Conservation (phyloP, 441 rosid genomes). For the Pelargonium myrrhifolium region DNA sequence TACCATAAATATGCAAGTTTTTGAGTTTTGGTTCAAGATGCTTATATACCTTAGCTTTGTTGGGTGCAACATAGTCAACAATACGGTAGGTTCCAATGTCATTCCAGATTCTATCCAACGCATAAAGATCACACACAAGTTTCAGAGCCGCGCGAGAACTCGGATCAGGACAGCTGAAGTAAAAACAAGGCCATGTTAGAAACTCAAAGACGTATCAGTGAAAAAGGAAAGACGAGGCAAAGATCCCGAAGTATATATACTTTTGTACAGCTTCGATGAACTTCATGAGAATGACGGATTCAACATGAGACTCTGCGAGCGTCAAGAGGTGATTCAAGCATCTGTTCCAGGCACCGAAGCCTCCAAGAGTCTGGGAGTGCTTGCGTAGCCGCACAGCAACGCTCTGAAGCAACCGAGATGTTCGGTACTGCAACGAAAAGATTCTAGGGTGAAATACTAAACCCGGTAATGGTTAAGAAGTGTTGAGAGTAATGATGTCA, state of each 20-base stretch:
- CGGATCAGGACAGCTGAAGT: constrained; percentile 66
- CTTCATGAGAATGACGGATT: constrained; percentile 83
- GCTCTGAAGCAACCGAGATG: constrained; percentile 86
- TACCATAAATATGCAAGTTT: background rate
- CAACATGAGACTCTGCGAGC: constrained; percentile 94
- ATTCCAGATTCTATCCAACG: constrained; percentile 70
- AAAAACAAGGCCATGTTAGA: constrained; percentile 18
- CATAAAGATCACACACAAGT: constrained; percentile 90
- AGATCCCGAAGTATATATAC: constrained; percentile 29
- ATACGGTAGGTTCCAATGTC: constrained; percentile 11
- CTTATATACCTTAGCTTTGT: constrained; percentile 86
- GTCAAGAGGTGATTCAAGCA: constrained; percentile 97
- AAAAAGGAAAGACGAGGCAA: background rate
- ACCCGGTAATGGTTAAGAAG: background rate
- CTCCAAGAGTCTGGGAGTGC: constrained; percentile 71
- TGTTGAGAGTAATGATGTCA: constrained; percentile 10
- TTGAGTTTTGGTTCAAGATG: background rate
- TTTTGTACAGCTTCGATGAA: constrained; percentile 82
- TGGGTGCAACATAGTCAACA: constrained; percentile 24
- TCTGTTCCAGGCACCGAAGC: constrained; percentile 96
- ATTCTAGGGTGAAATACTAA: background rate
- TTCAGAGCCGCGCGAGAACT: constrained; percentile 67
- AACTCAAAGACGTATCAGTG: background rate
- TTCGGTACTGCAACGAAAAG: constrained; percentile 63
- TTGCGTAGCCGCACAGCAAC: constrained; percentile 71